phyloP scores from a whole-genome alignment of 2,329 filamentous ascomycete species.

The Ophiostoma sp. region DNA sequence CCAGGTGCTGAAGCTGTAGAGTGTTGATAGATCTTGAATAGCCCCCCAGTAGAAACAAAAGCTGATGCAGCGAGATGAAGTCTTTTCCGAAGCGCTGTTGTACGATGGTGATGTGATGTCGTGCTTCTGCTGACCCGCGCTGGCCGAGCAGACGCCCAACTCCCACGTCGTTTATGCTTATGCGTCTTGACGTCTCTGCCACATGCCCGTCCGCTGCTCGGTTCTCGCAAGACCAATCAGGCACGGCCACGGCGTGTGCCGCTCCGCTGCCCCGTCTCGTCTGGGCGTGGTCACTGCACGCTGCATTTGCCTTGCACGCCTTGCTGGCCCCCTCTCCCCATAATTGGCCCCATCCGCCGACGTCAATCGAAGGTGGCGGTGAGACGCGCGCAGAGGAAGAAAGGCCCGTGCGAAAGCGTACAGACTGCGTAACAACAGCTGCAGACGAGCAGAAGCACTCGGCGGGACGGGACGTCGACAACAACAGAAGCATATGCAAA shows the following conservation, averaged over 20 bases:
- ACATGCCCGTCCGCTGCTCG: background rate
- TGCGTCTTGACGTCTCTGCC: background rate
- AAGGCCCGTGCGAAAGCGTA: no score
- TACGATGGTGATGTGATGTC: no score
- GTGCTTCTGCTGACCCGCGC: no score
- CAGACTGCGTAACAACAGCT: no score
- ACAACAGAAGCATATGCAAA: background rate
- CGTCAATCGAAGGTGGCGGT: slow-evolving; percentile 8
- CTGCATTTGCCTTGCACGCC: background rate
- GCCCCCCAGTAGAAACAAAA: no score
- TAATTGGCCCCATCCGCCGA: slow-evolving; percentile 3
- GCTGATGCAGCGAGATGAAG: no score
- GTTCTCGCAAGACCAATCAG: background rate
- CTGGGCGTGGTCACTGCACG: background rate
- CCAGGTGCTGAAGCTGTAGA: slow-evolving; percentile 91
- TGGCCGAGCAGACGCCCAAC: no score
- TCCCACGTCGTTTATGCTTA: background rate
- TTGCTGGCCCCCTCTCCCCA: background rate
- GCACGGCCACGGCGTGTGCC: background rate
- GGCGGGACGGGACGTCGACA: background rate
- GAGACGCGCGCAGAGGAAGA: background rate
- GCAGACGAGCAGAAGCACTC: background rate
- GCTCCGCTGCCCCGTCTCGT: background rate
- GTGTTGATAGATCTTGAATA: background rate
- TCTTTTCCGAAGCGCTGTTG: no score